These are phyloP conservation scores for Garcia nutans DNA, from an alignment of 345 rosid species.

Conservation along the genomic window DNA sequence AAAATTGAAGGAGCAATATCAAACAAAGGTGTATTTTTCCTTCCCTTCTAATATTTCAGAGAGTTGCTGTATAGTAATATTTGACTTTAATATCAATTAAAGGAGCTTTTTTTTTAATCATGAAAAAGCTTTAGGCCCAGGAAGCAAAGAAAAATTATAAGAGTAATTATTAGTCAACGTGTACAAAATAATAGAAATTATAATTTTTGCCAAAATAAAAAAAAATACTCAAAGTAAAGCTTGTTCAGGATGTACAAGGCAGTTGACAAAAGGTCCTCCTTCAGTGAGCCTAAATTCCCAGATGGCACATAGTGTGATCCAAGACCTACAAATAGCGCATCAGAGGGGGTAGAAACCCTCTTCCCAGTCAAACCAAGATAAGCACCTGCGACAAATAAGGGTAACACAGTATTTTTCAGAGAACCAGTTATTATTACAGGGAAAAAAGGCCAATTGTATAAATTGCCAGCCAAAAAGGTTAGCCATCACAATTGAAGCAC, in stretches of 20 bases:
- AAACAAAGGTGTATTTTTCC: background rate
- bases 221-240: slow-evolving; percentile 7
- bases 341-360: slow-evolving; percentile 81
- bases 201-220: slow-evolving; percentile 2
- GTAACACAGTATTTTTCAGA: background rate
- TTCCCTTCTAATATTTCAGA: background rate
- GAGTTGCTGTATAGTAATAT: background rate
- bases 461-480: background rate
- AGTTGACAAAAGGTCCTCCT: slow-evolving; percentile 63
- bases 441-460: background rate
- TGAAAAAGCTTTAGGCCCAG: too few species aligned
- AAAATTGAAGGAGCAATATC: background rate
- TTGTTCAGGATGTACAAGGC: slow-evolving; percentile 46
- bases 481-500: background rate
- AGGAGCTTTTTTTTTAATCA: too few species aligned
- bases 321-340: slow-evolving; percentile 75
- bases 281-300: slow-evolving; percentile 55
- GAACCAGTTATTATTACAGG: background rate
- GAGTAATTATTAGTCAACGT: background rate
- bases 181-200: background rate
- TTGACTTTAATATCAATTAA: background rate
- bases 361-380: slow-evolving; percentile 92
- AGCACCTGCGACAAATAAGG: slow-evolving; percentile 56
- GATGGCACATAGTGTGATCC: slow-evolving; percentile 89
- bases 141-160: background rate